phyloP scores from a whole-genome alignment of 164 flowering plant genomes.

The Pachysandra terminalis region DNA sequence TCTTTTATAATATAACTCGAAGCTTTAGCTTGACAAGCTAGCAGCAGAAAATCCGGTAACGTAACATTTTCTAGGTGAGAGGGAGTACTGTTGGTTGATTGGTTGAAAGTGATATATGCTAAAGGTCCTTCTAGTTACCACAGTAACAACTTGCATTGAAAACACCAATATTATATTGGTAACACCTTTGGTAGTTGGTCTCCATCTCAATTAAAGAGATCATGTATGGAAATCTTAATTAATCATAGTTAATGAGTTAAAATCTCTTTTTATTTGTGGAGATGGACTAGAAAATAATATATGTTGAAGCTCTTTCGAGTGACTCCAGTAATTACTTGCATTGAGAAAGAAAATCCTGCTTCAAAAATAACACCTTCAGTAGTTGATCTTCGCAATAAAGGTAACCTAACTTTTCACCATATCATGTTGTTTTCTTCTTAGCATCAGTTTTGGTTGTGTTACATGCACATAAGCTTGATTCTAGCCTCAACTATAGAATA shows the following conservation, averaged over 20 bases:
- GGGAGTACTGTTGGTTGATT: background rate
- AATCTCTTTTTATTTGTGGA: too few species aligned
- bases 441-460: background rate
- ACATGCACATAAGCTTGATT: background rate
- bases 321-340: background rate
- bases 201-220: too few species aligned
- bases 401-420: background rate
- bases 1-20: background rate
- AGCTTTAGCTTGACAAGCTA: background rate
- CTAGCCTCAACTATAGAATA: background rate
- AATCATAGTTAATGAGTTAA: too few species aligned
- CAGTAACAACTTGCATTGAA: background rate
- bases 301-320: too few species aligned
- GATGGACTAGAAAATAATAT: too few species aligned
- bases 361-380: background rate
- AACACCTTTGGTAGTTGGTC: too few species aligned
- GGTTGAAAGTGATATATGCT: background rate
- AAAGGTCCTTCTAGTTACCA: background rate
- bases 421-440: background rate
- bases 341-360: background rate
- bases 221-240: too few species aligned
- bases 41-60: background rate
- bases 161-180: too few species aligned
- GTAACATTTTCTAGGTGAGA: background rate
- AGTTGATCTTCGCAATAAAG: background rate